These are phyloP conservation scores for Choiromyces venosus DNA, from an alignment of 495 filamentous ascomycete genomes.

Conservation along the genomic window DNA sequence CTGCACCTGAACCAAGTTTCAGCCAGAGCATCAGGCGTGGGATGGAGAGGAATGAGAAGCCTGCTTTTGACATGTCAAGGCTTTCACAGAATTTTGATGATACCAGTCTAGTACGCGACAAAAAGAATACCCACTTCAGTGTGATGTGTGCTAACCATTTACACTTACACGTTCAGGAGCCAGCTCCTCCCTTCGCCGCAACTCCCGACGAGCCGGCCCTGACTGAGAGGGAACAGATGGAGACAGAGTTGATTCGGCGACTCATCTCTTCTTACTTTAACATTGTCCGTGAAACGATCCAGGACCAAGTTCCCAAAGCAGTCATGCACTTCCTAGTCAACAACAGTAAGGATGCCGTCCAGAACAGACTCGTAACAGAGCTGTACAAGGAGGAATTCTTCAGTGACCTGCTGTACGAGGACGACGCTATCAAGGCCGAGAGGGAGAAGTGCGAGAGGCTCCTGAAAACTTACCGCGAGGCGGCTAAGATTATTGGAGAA, in stretches of 20 bases:
- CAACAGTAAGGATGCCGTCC: conserved; percentile 93
- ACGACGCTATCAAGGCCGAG: conserved; percentile 93
- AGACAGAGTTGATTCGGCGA: conserved; percentile 93
- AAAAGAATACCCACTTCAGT: background rate
- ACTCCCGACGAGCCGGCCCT: conserved; percentile 67
- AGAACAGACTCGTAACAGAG: conserved; percentile 92
- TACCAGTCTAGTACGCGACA: conserved; percentile 36
- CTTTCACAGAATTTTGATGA: conserved; percentile 41
- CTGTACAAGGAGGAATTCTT: conserved; percentile 93
- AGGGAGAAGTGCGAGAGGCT: conserved; percentile 96
- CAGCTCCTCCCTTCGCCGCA: conserved; percentile 43
- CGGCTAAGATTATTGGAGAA: conserved; percentile 94
- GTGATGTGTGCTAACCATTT: conserved; percentile 17
- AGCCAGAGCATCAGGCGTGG: conserved; percentile 74
- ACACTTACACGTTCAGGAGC: conserved; percentile 25
- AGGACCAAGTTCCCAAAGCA: conserved; percentile 96
- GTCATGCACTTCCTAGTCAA: conserved; percentile 99
- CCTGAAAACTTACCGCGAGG: conserved; percentile 89
- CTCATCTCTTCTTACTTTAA: conserved; percentile 97
- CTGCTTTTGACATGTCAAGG: conserved; percentile 27
- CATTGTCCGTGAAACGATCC: conserved; percentile 94
- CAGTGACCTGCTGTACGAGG: conserved; percentile 89
- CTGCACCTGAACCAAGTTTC: conserved; percentile 64
- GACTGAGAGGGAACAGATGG: conserved; percentile 90
- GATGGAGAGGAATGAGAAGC: conserved; percentile 51